Evolutionary conservation across 129 eudicot species (phyloP).

Genomic region (Saussurea involucrata): DNA sequence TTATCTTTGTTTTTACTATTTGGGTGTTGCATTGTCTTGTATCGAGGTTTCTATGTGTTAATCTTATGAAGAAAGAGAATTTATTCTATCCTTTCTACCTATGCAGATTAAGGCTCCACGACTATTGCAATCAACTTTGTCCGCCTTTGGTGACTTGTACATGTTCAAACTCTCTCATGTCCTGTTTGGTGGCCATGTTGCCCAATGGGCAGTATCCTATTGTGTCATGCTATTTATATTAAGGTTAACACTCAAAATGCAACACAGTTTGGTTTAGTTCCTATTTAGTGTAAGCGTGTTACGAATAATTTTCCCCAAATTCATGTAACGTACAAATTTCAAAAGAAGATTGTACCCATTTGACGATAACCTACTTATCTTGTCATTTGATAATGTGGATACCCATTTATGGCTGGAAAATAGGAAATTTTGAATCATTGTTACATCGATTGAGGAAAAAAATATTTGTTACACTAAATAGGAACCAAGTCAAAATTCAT

Average conservation of each 20-base stretch:
- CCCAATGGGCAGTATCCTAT: slow-evolving; percentile 90
- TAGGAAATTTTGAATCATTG: background rate
- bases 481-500: background rate
- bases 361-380: background rate
- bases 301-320: background rate
- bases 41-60: background rate
- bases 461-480: background rate
- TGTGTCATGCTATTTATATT: slow-evolving; percentile 1
- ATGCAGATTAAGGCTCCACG: slow-evolving; percentile 79
- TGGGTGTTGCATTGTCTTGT: background rate
- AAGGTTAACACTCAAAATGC: background rate
- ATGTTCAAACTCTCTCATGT: slow-evolving; percentile 65
- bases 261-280: background rate
- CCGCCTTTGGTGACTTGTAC: slow-evolving; percentile 92
- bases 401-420: background rate
- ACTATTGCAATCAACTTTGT: slow-evolving; percentile 62
- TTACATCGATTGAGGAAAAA: background rate
- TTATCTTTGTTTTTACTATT: background rate
- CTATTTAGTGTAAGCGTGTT: background rate
- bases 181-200: slow-evolving; percentile 60
- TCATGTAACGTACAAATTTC: background rate
- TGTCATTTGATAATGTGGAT: background rate
- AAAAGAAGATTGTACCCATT: background rate
- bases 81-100: background rate
- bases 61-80: slow-evolving; percentile 2